Evolutionary conservation across 768 basidiomycete species (phyloP).

Genomic region (Kwoniella sp.): DNA sequence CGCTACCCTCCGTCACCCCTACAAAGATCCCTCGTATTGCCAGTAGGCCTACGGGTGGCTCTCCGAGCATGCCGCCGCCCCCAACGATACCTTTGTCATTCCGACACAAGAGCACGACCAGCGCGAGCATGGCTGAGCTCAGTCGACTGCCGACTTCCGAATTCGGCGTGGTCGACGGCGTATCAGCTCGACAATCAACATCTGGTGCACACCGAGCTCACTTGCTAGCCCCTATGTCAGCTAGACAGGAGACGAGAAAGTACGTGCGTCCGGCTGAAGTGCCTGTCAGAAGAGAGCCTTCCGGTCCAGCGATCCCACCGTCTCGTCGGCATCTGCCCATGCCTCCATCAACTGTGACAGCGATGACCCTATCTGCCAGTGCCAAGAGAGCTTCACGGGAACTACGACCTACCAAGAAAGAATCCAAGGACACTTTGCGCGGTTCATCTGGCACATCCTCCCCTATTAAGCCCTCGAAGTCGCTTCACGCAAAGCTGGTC

Average conservation of each 20-base stretch:
- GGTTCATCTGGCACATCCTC: slow-evolving; percentile 14
- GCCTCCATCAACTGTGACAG: slow-evolving; percentile 32
- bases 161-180: slow-evolving; percentile 28
- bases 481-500: slow-evolving; percentile 40
- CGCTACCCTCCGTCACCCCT: slow-evolving; percentile 39
- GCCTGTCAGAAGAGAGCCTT: slow-evolving; percentile 14
- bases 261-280: slow-evolving; percentile 12
- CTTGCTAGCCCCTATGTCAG: slow-evolving; percentile 40
- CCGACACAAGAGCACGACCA: slow-evolving; percentile 58
- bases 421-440: slow-evolving; percentile 19
- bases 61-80: slow-evolving; percentile 38
- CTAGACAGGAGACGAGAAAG: slow-evolving; percentile 19
- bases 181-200: slow-evolving; percentile 13
- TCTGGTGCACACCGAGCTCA: slow-evolving; percentile 35
- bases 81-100: slow-evolving; percentile 11
- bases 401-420: slow-evolving; percentile 8
- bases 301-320: slow-evolving; percentile 19
- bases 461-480: slow-evolving; percentile 36
- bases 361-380: slow-evolving; percentile 32
- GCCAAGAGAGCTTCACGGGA: slow-evolving; percentile 40
- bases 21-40: slow-evolving; percentile 51
- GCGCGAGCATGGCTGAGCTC: slow-evolving; percentile 25
- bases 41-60: slow-evolving; percentile 25
- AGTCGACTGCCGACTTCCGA: slow-evolving; percentile 27
- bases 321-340: slow-evolving; percentile 29